phyloP scores from a whole-genome alignment of 2,329 filamentous ascomycete genomes.

The Pseudogymnoascus sp. region DNA sequence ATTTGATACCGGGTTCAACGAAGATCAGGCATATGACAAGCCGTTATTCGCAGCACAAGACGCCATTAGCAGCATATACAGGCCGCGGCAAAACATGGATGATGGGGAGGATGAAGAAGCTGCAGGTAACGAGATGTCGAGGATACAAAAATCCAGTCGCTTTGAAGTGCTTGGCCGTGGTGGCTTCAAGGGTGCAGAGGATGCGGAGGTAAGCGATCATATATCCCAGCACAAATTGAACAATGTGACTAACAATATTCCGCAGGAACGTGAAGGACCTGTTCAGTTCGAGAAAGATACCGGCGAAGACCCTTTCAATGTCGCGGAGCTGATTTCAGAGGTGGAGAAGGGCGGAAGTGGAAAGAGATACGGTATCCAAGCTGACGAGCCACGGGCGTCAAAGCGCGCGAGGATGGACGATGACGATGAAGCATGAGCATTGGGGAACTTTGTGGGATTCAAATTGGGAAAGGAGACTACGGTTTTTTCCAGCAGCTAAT shows the following conservation, averaged over 20 bases:
- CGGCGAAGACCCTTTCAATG: slow-evolving; percentile 75
- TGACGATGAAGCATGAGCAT: slow-evolving; percentile 47
- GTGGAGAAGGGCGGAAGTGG: slow-evolving; percentile 58
- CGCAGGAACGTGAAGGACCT: slow-evolving; percentile 72
- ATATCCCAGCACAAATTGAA: not conserved
- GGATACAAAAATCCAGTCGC: slow-evolving; percentile 76
- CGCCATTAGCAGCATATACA: slow-evolving; percentile 89
- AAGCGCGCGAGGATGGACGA: slow-evolving; percentile 78
- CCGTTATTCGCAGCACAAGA: slow-evolving; percentile 94
- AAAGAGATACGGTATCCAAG: slow-evolving; percentile 71
- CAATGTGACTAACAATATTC: slow-evolving; percentile 9
- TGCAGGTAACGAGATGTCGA: slow-evolving; percentile 76
- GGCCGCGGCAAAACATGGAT: slow-evolving; percentile 67
- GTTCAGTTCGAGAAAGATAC: slow-evolving; percentile 93
- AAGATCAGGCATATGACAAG: slow-evolving; percentile 96
- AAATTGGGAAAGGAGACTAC: not conserved
- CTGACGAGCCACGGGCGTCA: slow-evolving; percentile 48
- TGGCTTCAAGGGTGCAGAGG: slow-evolving; percentile 80
- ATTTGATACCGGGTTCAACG: slow-evolving; percentile 89
- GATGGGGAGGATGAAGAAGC: slow-evolving; percentile 73
- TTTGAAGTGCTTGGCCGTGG: slow-evolving; percentile 88
- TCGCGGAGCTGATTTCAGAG: slow-evolving; percentile 87
- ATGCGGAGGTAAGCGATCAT: slow-evolving; percentile 61
- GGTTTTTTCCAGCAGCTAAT: slow-evolving; percentile 1
- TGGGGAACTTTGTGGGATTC: not conserved